These are phyloP conservation scores for Trichoderma reesei DNA, from an alignment of 495 filamentous ascomycete genomes.

Conservation along the genomic window DNA sequence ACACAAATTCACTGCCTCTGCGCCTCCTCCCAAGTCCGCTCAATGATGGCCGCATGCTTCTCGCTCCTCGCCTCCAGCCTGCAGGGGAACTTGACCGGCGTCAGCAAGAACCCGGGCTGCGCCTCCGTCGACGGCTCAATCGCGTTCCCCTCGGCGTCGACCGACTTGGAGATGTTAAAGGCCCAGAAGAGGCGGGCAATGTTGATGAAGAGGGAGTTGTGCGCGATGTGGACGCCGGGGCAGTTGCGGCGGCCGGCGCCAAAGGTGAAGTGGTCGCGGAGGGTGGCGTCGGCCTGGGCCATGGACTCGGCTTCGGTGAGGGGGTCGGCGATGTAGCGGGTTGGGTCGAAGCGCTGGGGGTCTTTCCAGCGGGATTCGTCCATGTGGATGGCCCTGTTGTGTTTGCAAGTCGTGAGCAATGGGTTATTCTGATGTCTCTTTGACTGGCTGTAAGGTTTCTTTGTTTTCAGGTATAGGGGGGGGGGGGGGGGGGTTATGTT, in stretches of 20 bases:
- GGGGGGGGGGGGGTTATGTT: too few species aligned
- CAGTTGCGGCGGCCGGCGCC: constrained; percentile 49
- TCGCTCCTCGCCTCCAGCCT: too few species aligned
- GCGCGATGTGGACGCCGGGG: constrained; percentile 46
- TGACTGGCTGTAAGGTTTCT: too few species aligned
- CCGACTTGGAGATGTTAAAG: constrained; percentile 32
- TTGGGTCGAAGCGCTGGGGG: constrained; percentile 38
- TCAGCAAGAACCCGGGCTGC: too few species aligned
- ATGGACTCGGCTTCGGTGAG: constrained; percentile 26
- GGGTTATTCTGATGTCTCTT: too few species aligned
- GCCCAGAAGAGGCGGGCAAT: constrained; percentile 42
- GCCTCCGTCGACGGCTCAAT: not conserved
- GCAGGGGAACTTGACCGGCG: too few species aligned
- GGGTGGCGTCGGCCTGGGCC: constrained; percentile 19
- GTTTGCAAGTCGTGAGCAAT: too few species aligned
- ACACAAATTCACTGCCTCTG: too few species aligned
- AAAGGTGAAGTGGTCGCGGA: constrained; percentile 41
- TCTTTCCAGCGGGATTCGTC: constrained; percentile 26
- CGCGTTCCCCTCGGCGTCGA: not conserved
- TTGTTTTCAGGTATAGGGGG: too few species aligned
- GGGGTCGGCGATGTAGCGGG: constrained; percentile 26
- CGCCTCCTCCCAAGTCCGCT: too few species aligned
- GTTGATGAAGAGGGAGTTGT: constrained; percentile 38
- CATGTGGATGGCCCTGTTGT: constrained; percentile 15
- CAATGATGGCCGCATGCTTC: too few species aligned